These are phyloP conservation scores for Neonectria coccinea DNA, from an alignment of 2,329 filamentous ascomycete species.

Conservation along the genomic window DNA sequence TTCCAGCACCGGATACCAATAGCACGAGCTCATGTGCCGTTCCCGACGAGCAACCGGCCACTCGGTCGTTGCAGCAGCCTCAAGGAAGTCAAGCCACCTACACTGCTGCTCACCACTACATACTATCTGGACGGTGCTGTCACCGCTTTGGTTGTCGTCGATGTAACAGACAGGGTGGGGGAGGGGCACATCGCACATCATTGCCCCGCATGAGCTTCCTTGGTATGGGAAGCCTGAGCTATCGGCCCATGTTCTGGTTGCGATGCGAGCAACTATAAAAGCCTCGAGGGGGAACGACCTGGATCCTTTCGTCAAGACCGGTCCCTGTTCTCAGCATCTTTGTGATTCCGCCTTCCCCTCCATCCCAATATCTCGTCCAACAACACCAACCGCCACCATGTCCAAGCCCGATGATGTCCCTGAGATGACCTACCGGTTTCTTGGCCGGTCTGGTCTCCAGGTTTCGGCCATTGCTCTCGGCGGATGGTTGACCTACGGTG, in stretches of 20 bases:
- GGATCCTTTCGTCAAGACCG: not conserved
- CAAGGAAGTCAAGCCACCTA: conserved; percentile 5
- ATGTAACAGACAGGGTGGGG: conserved; percentile 13
- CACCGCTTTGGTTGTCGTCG: conserved; percentile 1
- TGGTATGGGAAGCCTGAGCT: conserved; percentile 5
- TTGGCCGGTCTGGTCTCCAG: conserved; percentile 78
- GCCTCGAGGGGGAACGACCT: not conserved
- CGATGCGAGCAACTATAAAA: conserved; percentile 24
- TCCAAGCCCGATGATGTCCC: conserved; percentile 57
- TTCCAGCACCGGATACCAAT: not conserved
- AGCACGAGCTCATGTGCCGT: not conserved
- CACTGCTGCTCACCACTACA: not conserved
- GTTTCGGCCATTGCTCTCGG: conserved; percentile 80
- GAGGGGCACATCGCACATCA: conserved; percentile 11
- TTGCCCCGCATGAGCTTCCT: conserved; percentile 32
- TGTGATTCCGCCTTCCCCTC: not conserved
- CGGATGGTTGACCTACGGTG: conserved; percentile 80
- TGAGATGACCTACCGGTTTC: conserved; percentile 77
- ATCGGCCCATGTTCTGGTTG: conserved; percentile 3
- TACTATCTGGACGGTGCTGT: not conserved
- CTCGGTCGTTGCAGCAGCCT: not conserved
- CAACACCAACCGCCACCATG: conserved; percentile 44
- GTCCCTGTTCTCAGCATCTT: not conserved
- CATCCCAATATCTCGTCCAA: conserved; percentile 3
- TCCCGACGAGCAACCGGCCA: not conserved